Conservation (phyloP, 2,329 filamentous ascomycete genomes). For the Talaromyces sp. region DNA sequence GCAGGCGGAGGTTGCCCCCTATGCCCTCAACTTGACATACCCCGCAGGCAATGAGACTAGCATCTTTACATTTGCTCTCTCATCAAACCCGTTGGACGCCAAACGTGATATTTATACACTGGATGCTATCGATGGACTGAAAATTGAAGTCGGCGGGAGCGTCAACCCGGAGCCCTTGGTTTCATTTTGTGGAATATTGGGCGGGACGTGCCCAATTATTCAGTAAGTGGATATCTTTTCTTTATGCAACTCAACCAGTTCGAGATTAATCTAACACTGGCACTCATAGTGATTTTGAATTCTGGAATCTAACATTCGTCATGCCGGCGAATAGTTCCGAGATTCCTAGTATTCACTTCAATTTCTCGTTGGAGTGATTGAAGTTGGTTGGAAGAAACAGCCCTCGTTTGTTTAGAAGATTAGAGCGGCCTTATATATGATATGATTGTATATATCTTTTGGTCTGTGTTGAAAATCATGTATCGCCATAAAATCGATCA, state of each 20-base stretch:
- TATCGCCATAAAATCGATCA: background rate
- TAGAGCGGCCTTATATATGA: too few relatives aligned
- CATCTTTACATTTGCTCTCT: constrained; percentile 40
- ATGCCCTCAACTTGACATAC: constrained; percentile 53
- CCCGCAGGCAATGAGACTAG: constrained; percentile 52
- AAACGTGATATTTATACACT: constrained; percentile 16
- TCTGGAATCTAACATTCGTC: constrained; percentile 13
- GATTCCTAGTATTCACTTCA: background rate
- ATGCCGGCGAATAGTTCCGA: background rate
- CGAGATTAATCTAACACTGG: background rate
- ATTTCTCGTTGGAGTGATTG: background rate
- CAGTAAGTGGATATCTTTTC: background rate
- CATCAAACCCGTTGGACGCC: background rate
- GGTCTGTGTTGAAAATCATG: too few relatives aligned
- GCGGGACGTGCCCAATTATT: background rate
- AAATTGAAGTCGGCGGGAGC: constrained; percentile 12
- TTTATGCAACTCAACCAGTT: background rate
- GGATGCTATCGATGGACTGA: constrained; percentile 19
- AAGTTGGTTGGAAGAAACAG: too few relatives aligned
- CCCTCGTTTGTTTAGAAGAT: too few relatives aligned
- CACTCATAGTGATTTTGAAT: constrained; percentile 7
- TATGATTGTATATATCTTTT: too few relatives aligned
- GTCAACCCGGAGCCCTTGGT: constrained; percentile 18
- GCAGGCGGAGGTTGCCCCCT: constrained; percentile 43
- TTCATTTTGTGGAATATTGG: background rate